Percentiles rank a stretch among this genome's conserved stretches.
Conservation (phyloP, 345 rosid species). For the Cochlearia excelsa region DNA sequence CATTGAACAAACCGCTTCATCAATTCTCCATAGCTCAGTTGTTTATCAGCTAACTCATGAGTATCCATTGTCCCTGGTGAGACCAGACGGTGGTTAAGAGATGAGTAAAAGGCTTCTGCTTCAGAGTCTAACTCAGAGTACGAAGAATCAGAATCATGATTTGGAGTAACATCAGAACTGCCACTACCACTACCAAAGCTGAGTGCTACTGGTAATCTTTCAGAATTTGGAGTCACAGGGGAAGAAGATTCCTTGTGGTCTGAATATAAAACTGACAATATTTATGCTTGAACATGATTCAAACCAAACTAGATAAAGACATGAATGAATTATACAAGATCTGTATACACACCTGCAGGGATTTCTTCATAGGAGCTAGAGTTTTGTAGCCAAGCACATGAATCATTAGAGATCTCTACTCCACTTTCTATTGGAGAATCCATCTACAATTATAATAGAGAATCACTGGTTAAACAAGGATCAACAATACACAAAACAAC, state of each 20-base stretch:
- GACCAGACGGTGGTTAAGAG: constrained; percentile 43
- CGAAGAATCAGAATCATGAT: constrained; percentile 64
- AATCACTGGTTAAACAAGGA: no score
- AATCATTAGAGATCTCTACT: constrained; percentile 22
- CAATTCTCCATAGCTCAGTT: constrained; percentile 43
- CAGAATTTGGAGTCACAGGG: constrained; percentile 45
- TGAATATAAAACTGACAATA: constrained; percentile 37
- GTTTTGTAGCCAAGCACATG: constrained; percentile 37
- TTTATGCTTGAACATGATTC: not conserved
- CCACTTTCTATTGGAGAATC: constrained; percentile 15
- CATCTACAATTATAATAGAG: constrained; percentile 31
- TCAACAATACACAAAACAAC: no score
- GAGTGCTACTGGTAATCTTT: constrained; percentile 44
- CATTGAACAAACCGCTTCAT: constrained; percentile 29
- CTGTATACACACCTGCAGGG: constrained; percentile 42
- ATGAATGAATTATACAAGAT: constrained; percentile 5
- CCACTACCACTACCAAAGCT: constrained; percentile 51
- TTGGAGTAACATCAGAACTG: constrained; percentile 48
- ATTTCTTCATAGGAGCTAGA: constrained; percentile 51
- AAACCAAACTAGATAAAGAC: not conserved
- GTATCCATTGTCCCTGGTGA: constrained; percentile 34
- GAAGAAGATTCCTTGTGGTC: constrained; percentile 39
- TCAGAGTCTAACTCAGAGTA: constrained; percentile 70
- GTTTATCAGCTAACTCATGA: constrained; percentile 27
- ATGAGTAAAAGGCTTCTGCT: constrained; percentile 59